Evolutionary conservation across 306 rosid species (phyloP).

Genomic region (Sicyos baderoa): DNA sequence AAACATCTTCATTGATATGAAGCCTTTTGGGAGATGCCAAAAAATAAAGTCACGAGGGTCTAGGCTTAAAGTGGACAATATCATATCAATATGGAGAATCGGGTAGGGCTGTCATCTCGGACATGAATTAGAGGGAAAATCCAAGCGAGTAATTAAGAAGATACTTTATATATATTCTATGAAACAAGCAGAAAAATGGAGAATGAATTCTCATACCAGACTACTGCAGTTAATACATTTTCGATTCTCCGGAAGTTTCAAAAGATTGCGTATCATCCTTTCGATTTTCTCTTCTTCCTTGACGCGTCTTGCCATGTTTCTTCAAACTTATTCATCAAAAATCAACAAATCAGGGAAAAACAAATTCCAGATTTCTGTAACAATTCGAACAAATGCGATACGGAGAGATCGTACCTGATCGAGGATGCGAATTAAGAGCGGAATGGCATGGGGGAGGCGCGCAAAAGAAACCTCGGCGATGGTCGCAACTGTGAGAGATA

Average conservation of each 20-base stretch:
- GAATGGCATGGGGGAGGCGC: neutral
- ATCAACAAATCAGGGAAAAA: neutral
- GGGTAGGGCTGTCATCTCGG: too few species aligned
- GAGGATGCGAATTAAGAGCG: neutral
- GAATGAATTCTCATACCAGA: conserved; percentile 43
- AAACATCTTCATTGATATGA: too few species aligned
- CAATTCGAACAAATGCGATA: neutral
- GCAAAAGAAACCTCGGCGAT: neutral
- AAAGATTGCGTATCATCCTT: conserved; percentile 50
- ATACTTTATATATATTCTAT: neutral
- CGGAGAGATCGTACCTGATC: neutral
- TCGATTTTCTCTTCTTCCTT: conserved; percentile 70
- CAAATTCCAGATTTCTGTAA: neutral
- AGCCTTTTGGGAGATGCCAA: too few species aligned
- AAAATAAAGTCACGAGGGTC: too few species aligned
- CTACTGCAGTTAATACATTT: conserved; percentile 84
- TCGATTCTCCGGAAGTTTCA: conserved; percentile 63
- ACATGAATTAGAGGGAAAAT: neutral
- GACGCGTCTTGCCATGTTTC: conserved; percentile 44
- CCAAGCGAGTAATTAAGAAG: neutral
- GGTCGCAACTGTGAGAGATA: neutral
- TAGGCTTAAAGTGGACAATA: too few species aligned
- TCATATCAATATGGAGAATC: too few species aligned
- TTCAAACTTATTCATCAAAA: conserved; percentile 21
- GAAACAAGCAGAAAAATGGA: neutral